phyloP scores from a whole-genome alignment of 2,329 filamentous ascomycete genomes.

The Colletotrichum sojae region DNA sequence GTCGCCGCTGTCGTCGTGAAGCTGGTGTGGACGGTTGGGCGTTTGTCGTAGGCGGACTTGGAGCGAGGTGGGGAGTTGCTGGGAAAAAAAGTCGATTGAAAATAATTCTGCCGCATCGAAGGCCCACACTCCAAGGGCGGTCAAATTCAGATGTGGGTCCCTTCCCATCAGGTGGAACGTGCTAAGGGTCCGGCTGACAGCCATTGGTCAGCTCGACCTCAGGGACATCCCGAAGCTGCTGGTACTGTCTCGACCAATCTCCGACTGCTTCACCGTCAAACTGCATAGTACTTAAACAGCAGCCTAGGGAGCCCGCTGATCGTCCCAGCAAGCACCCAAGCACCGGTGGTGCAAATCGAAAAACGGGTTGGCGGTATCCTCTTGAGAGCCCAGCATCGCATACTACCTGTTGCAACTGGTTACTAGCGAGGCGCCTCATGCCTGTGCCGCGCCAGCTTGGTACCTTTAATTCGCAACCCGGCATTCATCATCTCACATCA shows the following conservation, averaged over 20 bases:
- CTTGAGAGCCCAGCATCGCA: too few relatives aligned
- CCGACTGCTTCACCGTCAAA: too few relatives aligned
- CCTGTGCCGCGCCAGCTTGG: too few relatives aligned
- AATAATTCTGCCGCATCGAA: conserved; percentile 38
- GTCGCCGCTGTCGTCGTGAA: conserved; percentile 21
- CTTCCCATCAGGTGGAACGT: background rate
- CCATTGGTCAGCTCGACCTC: conserved; percentile 6
- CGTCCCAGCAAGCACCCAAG: too few relatives aligned
- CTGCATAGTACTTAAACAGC: too few relatives aligned
- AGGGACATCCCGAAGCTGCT: background rate
- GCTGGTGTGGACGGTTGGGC: background rate
- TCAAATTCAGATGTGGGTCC: background rate
- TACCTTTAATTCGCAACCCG: too few relatives aligned
- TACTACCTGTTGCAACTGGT: too few relatives aligned
- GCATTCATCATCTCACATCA: too few relatives aligned
- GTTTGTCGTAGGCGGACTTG: background rate
- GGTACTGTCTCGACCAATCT: background rate
- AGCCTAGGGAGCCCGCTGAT: too few relatives aligned
- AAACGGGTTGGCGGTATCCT: too few relatives aligned
- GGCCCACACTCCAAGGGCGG: conserved; percentile 9
- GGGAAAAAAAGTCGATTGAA: conserved; percentile 27
- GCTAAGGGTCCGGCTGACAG: background rate
- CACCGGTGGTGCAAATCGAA: too few relatives aligned
- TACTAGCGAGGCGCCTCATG: too few relatives aligned
- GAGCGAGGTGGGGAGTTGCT: conserved; percentile 21